Evolutionary conservation across 2,329 filamentous ascomycete species (phyloP), one percentile per base, ranked within the genome.

Genomic region (Boeremia lycopersici): DNA sequence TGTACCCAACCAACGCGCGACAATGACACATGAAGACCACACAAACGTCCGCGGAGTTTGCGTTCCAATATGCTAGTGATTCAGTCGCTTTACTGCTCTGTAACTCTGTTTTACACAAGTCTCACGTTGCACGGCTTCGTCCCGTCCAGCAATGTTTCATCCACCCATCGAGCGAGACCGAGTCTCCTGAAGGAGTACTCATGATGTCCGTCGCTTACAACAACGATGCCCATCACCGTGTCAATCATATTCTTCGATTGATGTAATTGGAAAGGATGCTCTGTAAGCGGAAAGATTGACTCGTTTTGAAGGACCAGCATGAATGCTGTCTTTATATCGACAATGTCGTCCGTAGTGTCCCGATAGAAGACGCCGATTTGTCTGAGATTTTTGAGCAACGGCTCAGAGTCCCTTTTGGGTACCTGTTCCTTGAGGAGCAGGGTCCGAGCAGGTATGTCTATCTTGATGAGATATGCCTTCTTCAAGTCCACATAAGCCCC

Each of bases 161-260:
- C 19, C 2, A 51, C 15, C 48, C 48, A 51, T 2, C 48, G 40
- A 26, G 30, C 48, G 17, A 51, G 48, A 15, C 48, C 48, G 2
- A 51, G 6, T n/a, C 48, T 44, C 11, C 12, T 31, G 23, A 25
- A 50, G 4, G 23, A 17, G 1, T 31, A 31, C 2, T 13, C 5
- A 2, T 23, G 19, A 19, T 9, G 26, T 17, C 6, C 2, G 5
- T 4, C 13, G 8, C 13, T 17, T 11, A 29, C 23, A 6, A 51
- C 6, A 9, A 51, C 41, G 4, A 51, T 31, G n/a, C 48, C 40
- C 48, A 51, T 44, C 2, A 44, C 41, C 28, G 15, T 50, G 6
- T 23, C 30, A 2, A 35, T 28, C 41, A 29, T 42, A 1, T 23
- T 15, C 8, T 28, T 19, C 5, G n/a, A 4, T 10, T 28, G 11